These are phyloP conservation scores for Clohesyomyces aquaticus DNA, from an alignment of 495 filamentous ascomycete genomes.

Conservation along the genomic window DNA sequence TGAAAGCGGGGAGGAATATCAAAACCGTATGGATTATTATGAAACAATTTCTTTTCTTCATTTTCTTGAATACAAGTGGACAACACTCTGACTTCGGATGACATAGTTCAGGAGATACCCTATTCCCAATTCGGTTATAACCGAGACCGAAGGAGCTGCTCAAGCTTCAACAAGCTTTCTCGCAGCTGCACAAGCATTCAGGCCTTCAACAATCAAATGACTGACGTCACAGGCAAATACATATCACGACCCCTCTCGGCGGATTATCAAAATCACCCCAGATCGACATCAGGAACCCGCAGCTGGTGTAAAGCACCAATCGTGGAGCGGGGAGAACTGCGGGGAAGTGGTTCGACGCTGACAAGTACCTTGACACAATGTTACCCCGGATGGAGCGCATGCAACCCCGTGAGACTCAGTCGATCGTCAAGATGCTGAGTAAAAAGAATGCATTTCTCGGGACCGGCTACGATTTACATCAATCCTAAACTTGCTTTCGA, in stretches of 20 bases:
- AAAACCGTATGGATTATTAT: too few species aligned
- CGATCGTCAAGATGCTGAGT: not conserved
- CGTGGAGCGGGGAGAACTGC: not conserved
- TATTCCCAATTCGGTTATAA: too few species aligned
- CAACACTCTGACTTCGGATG: too few species aligned
- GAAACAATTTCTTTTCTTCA: too few species aligned
- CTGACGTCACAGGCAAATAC: not conserved
- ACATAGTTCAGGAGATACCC: too few species aligned
- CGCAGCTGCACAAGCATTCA: not conserved
- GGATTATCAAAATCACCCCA: too few species aligned
- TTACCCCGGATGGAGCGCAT: constrained; percentile 6
- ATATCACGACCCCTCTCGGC: not conserved
- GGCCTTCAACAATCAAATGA: not conserved
- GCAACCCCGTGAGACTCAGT: not conserved
- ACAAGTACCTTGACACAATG: constrained; percentile 4
- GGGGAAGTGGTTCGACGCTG: constrained; percentile 4
- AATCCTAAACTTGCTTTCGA: too few species aligned
- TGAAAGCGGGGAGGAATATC: too few species aligned
- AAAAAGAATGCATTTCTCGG: too few species aligned
- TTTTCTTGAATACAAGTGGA: too few species aligned
- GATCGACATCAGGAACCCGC: too few species aligned
- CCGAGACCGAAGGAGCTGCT: not conserved
- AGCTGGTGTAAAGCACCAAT: not conserved
- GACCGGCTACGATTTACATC: too few species aligned
- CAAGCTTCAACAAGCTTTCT: constrained; percentile 5